Base-by-base conservation (phyloP, 2,329 filamentous ascomycete species). In the Colletotrichum sojae region DNA sequence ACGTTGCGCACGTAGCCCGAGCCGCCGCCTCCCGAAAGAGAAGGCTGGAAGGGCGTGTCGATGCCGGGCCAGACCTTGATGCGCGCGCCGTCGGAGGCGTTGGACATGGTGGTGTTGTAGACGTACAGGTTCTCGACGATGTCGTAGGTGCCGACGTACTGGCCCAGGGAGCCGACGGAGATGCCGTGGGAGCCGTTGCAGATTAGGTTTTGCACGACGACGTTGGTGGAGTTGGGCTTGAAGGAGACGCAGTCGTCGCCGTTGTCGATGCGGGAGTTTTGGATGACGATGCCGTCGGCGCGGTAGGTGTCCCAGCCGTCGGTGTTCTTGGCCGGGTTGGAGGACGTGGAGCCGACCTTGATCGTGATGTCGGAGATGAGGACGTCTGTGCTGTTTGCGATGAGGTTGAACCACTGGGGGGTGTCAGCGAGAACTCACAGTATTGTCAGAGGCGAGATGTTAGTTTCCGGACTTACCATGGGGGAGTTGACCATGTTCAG, bases 101-200 rank as follows among this genome's bases (percentile, higher is more conserved):
- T 89, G 61, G 83, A 82, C 85, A 90, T 87, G 46, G 83, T 85
- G 51, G 85, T 81, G 72, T 90, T 90, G 78, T 85, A 88, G 64
- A 91, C 86, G 73, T 90, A 88, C n/a, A 93, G 76, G 73, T 93
- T 89, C 77, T 92, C 85, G 2, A 93, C 90, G 53, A 92, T 89
- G 71, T 93, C 91, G 16, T 86, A 86, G 71, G 89, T 85, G 22
- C 83, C 85, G 16, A 81, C 73, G 75, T 93, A 93, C 77, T 93
- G 91, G 22, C 91, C 91, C 0, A 93, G 81, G 0, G 89, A 92
- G 8, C 91, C 91, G n/a, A 93, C 90, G 10, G 87, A 90, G 72
- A 93, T 92, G 46, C 91, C 91, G 74, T 93, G 91, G 3, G 89
- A 92, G 40, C 90, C 90, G 73, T 90, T 91, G 79, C 91, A 93